These are phyloP conservation scores for Penicillium sp. DNA, from an alignment of 2,329 filamentous ascomycete species.

Conservation along the genomic window DNA sequence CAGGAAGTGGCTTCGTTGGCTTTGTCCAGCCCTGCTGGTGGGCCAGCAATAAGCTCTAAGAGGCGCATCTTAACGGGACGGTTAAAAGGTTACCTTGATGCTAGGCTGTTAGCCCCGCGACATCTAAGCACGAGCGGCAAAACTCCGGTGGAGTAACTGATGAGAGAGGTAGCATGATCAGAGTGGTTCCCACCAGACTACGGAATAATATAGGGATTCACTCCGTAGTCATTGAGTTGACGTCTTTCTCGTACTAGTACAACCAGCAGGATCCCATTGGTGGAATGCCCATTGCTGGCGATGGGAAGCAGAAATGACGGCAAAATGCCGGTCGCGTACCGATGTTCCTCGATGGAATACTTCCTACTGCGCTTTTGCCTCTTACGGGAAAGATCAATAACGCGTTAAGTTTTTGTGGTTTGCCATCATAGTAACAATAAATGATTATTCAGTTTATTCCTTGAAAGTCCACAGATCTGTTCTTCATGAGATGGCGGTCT, in stretches of 20 bases:
- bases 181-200: not conserved
- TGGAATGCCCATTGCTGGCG: slow-evolving; percentile 10
- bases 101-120: not conserved
- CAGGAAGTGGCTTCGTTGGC: not conserved
- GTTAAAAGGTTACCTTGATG: slow-evolving; percentile 12
- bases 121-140: slow-evolving; percentile 24
- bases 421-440: not conserved
- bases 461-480: not conserved
- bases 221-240: not conserved
- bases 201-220: not conserved
- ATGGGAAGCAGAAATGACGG: slow-evolving; percentile 2
- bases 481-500: not conserved
- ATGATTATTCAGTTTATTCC: not conserved
- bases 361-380: not conserved
- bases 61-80: slow-evolving; percentile 21
- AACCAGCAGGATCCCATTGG: not conserved
- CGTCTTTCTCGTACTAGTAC: not conserved
- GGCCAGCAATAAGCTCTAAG: slow-evolving; percentile 25
- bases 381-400: not conserved
- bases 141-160: slow-evolving; percentile 34
- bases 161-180: not conserved
- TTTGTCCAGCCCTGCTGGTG: slow-evolving; percentile 5
- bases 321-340: slow-evolving; percentile 1
- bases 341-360: too few species aligned
- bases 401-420: not conserved